Evolutionary conservation across 768 basidiomycete species (phyloP).

Genomic region (Trametes cubensis): DNA sequence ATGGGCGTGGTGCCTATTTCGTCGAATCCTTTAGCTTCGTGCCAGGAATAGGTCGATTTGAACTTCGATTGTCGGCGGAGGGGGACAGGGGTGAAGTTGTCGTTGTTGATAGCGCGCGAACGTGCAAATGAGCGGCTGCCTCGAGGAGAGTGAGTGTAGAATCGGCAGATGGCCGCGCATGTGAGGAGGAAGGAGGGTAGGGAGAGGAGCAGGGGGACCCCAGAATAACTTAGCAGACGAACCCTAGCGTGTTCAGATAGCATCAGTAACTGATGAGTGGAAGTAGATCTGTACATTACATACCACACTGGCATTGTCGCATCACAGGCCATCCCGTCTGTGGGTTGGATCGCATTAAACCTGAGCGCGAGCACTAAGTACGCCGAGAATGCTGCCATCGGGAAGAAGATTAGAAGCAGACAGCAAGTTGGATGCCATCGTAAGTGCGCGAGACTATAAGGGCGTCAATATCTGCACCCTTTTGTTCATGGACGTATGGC

Average conservation of each 20-base stretch:
- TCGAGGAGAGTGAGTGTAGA: constrained; percentile 19
- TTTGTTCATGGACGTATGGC: neutral
- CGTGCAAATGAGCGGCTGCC: constrained; percentile 14
- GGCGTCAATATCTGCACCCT: neutral
- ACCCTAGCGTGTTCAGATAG: constrained; percentile 45
- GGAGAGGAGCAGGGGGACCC: constrained; percentile 51
- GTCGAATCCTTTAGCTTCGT: constrained; percentile 7
- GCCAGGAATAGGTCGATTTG: constrained; percentile 7
- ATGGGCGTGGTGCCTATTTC: constrained; percentile 7
- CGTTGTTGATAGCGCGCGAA: constrained; percentile 1
- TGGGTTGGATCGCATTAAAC: constrained; percentile 48
- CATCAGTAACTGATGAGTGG: neutral
- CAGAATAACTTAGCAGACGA: constrained; percentile 66
- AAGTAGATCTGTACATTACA: constrained; percentile 23
- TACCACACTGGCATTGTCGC: constrained; percentile 61
- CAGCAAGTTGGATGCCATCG: constrained; percentile 51
- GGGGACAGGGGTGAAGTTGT: constrained; percentile 26
- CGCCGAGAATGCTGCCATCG: constrained; percentile 46
- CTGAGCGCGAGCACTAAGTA: constrained; percentile 48
- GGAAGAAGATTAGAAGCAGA: constrained; percentile 51
- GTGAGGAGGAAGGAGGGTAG: constrained; percentile 58
- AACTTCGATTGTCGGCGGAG: constrained; percentile 19
- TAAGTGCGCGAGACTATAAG: constrained; percentile 41
- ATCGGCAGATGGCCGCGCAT: constrained; percentile 41
- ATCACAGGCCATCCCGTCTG: constrained; percentile 62